Base-by-base conservation (phyloP, 495 filamentous ascomycete genomes). In the Astrocystis sublimbata region DNA sequence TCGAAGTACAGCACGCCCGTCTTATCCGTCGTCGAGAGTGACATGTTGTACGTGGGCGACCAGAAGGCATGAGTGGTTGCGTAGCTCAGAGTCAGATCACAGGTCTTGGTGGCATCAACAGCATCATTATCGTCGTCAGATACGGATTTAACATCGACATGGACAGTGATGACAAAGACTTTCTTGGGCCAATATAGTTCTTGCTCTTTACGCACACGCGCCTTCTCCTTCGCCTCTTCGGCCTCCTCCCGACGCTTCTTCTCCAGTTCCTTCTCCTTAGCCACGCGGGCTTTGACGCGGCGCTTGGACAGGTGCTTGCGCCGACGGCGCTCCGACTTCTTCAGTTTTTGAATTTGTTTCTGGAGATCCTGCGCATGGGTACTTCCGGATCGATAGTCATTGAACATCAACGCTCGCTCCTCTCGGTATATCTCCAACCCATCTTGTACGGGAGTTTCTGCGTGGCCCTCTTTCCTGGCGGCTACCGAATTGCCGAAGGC, bases 31-130 rank as follows among this genome's bases (percentile, higher is more conserved):
- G 88, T 86, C 43, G 83, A 83, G 41, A 91, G 78, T 17, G 73
- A 76, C 40, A 91, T 67, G 65, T 91, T 86, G 68, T 91, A 91
- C 36, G 83, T 84, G 8, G 88, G 85, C 2, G 75, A 74, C 88
- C 88, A 90, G 46, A 71, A 85, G 10, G 86, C 85, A 5, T 80
- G 79, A 26, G 78, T 77, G 0, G 87, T 85, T 59, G 88, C 84
- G 65, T 91, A 91, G 8, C 81, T 86, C 26, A 90, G 68, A 0
- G 81, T 79, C 28, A 90, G 68, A 52, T 76, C 77, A 46, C 84
- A 78, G 12, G 73, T 68, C 31, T 63, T 63, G 8, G 67, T 57
- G 31, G n/a, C n/a, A n/a, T 71, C 47, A 59, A 56, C 59, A 24
- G 62, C 51, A n/a, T 69, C 50, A 10, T 53, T 35, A 35, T 31